Evolutionary conservation across 768 basidiomycete species (phyloP).

Genomic region (Leccinellum luteum): DNA sequence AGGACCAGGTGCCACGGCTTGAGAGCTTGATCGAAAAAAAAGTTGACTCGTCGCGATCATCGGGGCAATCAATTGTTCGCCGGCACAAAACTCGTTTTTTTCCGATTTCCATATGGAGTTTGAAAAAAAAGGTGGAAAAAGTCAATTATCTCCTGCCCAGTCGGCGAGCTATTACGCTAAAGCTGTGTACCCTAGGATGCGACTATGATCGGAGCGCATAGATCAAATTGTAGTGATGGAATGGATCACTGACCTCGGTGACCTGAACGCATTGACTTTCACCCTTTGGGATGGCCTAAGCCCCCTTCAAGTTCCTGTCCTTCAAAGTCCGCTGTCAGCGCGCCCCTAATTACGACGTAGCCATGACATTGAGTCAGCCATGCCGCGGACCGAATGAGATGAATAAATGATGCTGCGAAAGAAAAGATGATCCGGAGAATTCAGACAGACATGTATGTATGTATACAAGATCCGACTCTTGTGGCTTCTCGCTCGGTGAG

Average conservation of each 20-base stretch:
- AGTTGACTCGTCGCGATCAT: background rate
- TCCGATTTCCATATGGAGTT: background rate
- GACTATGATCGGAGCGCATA: too few species aligned
- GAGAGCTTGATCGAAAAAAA: background rate
- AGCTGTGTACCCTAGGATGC: background rate
- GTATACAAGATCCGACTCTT: background rate
- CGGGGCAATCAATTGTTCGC: background rate
- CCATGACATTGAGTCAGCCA: background rate
- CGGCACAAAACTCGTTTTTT: background rate
- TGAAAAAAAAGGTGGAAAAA: background rate
- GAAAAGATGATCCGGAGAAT: background rate
- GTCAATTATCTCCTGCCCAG: background rate
- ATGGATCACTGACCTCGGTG: background rate
- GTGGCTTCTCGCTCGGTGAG: background rate
- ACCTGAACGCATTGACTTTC: background rate
- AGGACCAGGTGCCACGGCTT: background rate
- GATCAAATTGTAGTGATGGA: too few species aligned
- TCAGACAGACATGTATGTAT: background rate
- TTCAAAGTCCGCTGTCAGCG: background rate
- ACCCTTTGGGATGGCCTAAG: too few species aligned
- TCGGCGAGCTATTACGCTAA: background rate
- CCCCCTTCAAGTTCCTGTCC: too few species aligned
- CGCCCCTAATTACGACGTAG: background rate
- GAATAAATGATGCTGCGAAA: background rate
- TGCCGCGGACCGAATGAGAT: background rate